Base-by-base conservation (phyloP, 1,284 basidiomycete genomes). In the Coniophora puteana region DNA sequence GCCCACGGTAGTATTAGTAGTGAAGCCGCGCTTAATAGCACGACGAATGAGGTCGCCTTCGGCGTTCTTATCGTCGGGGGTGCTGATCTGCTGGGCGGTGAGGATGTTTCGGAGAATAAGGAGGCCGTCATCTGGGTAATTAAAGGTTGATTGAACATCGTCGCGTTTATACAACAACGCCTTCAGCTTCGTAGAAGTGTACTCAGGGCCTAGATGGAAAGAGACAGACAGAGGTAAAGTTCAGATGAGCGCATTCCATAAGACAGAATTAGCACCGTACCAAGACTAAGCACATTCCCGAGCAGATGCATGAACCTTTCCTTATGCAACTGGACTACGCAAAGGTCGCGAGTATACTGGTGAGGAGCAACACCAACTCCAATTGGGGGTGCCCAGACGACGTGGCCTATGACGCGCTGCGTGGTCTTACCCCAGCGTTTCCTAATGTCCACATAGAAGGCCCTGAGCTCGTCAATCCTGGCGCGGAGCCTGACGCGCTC, bases 311-410 rank as follows among this genome's bases (percentile, higher is more conserved):
- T 28, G 56, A 69, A 63, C 51, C 59, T 67, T n/a, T 50, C 25
- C 53, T 64, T 49, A 47, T 69, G 44, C 20, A 71, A 48, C 57
- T 63, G 50, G 50, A 68, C 49, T 31, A 69, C 62, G 43, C 64
- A 62, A n/a, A 67, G 33, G 48, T 66, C 65, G 24, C 44, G 32
- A 12, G 53, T 67, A 41, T 62, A 64, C 26, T 49, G 18, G 47
- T 61, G 41, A 33, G 52, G 51, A 38, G 39, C 33, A 23, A 18
- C 46, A 37, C 6, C 4, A 46, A 46, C 51, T 47, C 41, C 45
- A 51, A 66, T 53, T 24, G 55, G 49, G 37, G 62, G 63, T 18
- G 66, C 55, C 61, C 61, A 66, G 43, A 57, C 46, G 47, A 66
- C 54, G 41, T 57, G 46, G 10, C 65, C 65, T 51, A 67, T 65